Conservation (phyloP, 805 yeast genomes). For the Saturnispora serradocipensis region DNA sequence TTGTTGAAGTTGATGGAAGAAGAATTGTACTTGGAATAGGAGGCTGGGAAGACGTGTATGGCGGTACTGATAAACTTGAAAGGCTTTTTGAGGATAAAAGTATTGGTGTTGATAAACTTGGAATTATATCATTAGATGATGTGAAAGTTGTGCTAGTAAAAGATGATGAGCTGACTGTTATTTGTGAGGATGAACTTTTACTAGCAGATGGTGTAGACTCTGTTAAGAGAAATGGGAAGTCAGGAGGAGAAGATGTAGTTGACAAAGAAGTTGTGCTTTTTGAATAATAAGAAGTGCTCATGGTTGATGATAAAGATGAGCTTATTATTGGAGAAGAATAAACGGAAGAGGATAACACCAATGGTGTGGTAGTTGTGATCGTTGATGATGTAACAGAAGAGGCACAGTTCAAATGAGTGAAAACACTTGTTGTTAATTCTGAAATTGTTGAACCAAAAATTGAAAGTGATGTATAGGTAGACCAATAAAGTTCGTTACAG, state of each 20-base stretch:
- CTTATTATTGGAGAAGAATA: neutral
- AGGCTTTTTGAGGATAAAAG: neutral
- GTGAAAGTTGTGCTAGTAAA: no score
- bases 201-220: neutral
- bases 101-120: neutral
- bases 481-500: neutral
- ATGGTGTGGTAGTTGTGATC: neutral
- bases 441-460: neutral
- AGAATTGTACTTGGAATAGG: neutral
- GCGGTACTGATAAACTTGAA: neutral
- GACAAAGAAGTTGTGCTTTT: conserved; percentile 3
- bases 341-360: neutral
- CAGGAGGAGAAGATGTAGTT: neutral
- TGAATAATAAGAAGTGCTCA: neutral
- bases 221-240: no score
- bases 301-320: conserved; percentile 3
- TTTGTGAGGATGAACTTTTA: no score
- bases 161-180: no score
- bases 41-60: neutral
- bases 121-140: no score
- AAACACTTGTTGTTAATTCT: neutral
- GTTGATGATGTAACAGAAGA: neutral
- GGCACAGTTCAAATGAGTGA: conserved; percentile 1
- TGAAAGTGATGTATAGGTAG: neutral
- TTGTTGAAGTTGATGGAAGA: neutral